Evolutionary conservation across 2,329 filamentous ascomycete genomes (phyloP), one percentile per base, ranked within the genome.

Genomic region (Colletotrichum echinochloae): DNA sequence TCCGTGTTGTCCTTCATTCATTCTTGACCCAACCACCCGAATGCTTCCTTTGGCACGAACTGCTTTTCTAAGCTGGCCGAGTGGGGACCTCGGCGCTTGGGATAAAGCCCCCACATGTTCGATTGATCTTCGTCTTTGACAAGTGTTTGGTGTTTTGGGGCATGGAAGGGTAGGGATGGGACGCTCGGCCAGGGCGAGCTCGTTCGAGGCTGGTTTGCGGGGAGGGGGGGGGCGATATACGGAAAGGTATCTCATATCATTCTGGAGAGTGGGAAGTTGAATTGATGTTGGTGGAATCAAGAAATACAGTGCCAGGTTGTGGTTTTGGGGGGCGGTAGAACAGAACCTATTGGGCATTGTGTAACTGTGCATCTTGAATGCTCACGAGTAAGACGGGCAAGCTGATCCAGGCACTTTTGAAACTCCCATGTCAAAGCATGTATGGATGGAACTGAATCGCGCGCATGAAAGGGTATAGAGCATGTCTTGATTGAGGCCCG

Each of bases 81-180:
- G 20, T 23, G 23, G 20, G 12, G 33, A 35, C 12, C 49, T 7
- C 18, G 2, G 16, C 8, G 18, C 33, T 37, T 35, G 30, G 20
- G 20, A 23, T n/a, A 30, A n/a, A 37, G 20, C 20, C 61, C 61
- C 66, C 60, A 65, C 52, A 60, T 46, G 44, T 60, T 65, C 61
- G 66, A 69, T 69, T 59, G 52, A 48, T 65, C 56, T 60, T 60
- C 46, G 51, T 48, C 11, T 57, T 48, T 69, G 28, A 14, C 54
- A 59, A 26, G 30, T 23, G 57, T 60, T 66, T 41, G 46, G 48
- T 66, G 56, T 59, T 60, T 66, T 51, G 54, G 48, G 37, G 26
- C 8, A 35, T 18, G 23, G 12, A 39, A 57, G n/a, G 54, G 54
- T 26, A 18, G 35, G 23, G 54, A 41, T 37, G 20, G 30, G 6